These are phyloP conservation scores for Verticillium alfalfae DNA, from an alignment of 2,329 filamentous ascomycete species.

Conservation along the genomic window DNA sequence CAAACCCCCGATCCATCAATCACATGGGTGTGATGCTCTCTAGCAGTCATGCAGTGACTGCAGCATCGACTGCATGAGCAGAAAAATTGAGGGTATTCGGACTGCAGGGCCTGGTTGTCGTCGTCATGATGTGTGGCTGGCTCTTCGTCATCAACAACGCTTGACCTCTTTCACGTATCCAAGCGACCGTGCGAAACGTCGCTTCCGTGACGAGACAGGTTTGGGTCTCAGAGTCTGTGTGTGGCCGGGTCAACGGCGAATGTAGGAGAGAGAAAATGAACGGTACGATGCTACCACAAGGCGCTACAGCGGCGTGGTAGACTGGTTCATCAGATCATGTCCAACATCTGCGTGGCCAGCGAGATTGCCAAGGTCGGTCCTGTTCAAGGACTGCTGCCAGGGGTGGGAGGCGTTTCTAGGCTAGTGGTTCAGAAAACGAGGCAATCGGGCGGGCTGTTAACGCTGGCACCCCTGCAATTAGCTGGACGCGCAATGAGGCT, in stretches of 20 bases:
- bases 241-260: neutral
- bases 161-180: neutral
- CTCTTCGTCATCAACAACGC: neutral
- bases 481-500: neutral
- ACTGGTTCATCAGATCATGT: neutral
- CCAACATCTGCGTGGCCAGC: neutral
- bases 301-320: neutral
- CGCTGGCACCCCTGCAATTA: neutral
- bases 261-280: neutral
- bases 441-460: neutral
- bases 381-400: neutral
- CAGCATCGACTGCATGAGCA: neutral
- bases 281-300: neutral
- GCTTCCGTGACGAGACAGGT: neutral
- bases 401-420: neutral
- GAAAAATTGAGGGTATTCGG: neutral
- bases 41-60: neutral
- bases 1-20: neutral
- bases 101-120: neutral
- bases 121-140: neutral
- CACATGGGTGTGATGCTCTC: neutral
- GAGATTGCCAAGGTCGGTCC: neutral
- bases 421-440: neutral
- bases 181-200: neutral
- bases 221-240: neutral